Evolutionary conservation across 495 filamentous ascomycete species (phyloP).

Genomic region (Aspergillus biplanus): DNA sequence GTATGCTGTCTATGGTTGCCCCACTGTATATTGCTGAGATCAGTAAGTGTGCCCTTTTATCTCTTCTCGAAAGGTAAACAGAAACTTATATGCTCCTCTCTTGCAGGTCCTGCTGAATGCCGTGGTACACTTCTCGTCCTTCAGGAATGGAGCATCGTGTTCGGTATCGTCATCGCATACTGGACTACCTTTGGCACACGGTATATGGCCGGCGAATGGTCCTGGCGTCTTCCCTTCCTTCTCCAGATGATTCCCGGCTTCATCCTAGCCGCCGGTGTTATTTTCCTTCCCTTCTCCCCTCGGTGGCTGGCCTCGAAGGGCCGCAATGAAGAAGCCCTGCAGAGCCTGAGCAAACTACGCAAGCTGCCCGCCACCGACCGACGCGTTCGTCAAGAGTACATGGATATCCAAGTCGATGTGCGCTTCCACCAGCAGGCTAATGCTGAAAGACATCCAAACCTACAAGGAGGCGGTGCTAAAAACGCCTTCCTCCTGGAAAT

Average conservation of each 20-base stretch:
- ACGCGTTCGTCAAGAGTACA: conserved; percentile 56
- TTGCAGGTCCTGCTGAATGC: conserved; percentile 48
- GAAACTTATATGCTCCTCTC: too few relatives aligned
- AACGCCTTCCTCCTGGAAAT: conserved; percentile 46
- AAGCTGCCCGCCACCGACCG: conserved; percentile 38
- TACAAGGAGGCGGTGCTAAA: conserved; percentile 49
- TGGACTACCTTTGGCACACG: conserved; percentile 60
- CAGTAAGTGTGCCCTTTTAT: too few relatives aligned
- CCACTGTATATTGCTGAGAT: conserved; percentile 44
- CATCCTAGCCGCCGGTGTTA: conserved; percentile 45
- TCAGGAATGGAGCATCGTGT: conserved; percentile 57
- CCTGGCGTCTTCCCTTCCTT: conserved; percentile 54
- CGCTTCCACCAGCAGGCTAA: conserved; percentile 45
- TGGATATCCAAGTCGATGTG: conserved; percentile 61
- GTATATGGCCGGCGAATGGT: conserved; percentile 53
- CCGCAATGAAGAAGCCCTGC: conserved; percentile 49
- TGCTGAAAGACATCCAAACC: conserved; percentile 46
- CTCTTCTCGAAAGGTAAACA: too few relatives aligned
- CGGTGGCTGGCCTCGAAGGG: conserved; percentile 54
- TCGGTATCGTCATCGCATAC: conserved; percentile 57
- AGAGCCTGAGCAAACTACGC: conserved; percentile 51
- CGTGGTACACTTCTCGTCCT: conserved; percentile 70
- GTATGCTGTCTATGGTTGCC: conserved; percentile 57
- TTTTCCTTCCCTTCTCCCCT: conserved; percentile 58
- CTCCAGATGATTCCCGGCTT: conserved; percentile 55